Base-by-base conservation (phyloP, 2,329 filamentous ascomycete genomes). In the Phialophora macrospora region DNA sequence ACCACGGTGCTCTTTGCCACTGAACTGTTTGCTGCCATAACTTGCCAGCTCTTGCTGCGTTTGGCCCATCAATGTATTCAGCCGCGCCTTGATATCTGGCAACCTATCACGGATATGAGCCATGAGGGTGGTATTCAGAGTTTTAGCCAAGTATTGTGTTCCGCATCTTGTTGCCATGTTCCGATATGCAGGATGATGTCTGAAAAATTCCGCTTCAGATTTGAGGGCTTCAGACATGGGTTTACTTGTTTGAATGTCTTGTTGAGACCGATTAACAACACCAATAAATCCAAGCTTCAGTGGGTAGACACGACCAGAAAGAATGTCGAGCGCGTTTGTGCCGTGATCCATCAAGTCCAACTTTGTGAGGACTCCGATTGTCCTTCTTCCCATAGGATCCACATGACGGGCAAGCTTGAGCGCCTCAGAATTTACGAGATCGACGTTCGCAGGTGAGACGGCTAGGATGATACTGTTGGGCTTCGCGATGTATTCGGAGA, bases 41-140 rank as follows among this genome's bases (percentile, higher is more conserved):
- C 94, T 97, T 51, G 95, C 95, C 64, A 99, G 85, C 78, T 99
- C 95, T 81, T 99, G 95, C 76, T 99, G 95, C 56, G 95, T 98
- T 79, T 99, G 95, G n/a, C 95, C 95, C 95, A 99, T 99, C 59
- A 99, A 82, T 0, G 95, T 99, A 79, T 99, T 99, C 68, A 99
- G 84, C 62, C 95, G 89, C 57, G 95, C 95, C 80, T 99, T 99
- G 82, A 99, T 99, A 77, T 99, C 95, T 32, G 95, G 95, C 73
- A 99, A 82, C 55, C 95, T 88, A 77, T 99, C 95, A 67, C 95
- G 90, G 75, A 99, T 99, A 75, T 99, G 95, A 24, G 88, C 81
- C 95, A 99, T 98, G 70, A 99, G 84, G 12, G 95, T 99, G 51
- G 90, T 90, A 79, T 98, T 99, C 68, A 99, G 84, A 14, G 92